These are phyloP conservation scores for Cercophora samala DNA, from an alignment of 495 filamentous ascomycete species.

Conservation along the genomic window DNA sequence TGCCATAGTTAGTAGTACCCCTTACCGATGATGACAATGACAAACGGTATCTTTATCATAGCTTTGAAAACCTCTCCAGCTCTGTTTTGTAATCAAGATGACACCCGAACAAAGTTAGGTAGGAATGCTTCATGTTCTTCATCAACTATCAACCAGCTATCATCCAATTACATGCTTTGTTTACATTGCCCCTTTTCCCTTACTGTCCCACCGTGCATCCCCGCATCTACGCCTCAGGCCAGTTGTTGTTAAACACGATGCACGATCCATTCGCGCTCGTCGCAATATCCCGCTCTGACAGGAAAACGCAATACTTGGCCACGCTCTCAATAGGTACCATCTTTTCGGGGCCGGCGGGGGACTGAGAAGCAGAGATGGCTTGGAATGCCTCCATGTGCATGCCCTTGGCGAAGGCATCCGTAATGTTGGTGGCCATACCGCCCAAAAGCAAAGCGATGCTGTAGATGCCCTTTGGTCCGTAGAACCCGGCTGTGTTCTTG, in stretches of 20 bases:
- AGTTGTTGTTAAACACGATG: slow-evolving; percentile 40
- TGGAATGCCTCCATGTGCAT: slow-evolving; percentile 46
- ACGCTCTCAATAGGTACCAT: slow-evolving; percentile 31
- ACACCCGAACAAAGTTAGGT: too few relatives aligned
- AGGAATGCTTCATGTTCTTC: not conserved
- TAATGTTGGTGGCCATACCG: slow-evolving; percentile 58
- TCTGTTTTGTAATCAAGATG: not conserved
- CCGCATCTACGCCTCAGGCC: slow-evolving; percentile 33
- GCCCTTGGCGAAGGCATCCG: slow-evolving; percentile 44
- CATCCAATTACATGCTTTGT: not conserved
- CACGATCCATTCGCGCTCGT: slow-evolving; percentile 36
- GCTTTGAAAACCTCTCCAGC: not conserved
- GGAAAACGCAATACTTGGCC: slow-evolving; percentile 43
- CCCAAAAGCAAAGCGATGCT: slow-evolving; percentile 56
- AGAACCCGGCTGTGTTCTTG: slow-evolving; percentile 60
- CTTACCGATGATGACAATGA: not conserved
- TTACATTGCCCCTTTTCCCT: slow-evolving; percentile 8
- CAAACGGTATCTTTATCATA: not conserved
- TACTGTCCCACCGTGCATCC: not conserved
- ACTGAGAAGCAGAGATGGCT: slow-evolving; percentile 26
- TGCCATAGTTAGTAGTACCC: not conserved
- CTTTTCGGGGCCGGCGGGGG: slow-evolving; percentile 23
- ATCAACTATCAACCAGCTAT: not conserved
- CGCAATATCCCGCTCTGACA: slow-evolving; percentile 39
- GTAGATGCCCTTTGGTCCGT: slow-evolving; percentile 55